Conservation (phyloP, 2,329 filamentous ascomycete species). For the Fonsecaea pedrosoi region DNA sequence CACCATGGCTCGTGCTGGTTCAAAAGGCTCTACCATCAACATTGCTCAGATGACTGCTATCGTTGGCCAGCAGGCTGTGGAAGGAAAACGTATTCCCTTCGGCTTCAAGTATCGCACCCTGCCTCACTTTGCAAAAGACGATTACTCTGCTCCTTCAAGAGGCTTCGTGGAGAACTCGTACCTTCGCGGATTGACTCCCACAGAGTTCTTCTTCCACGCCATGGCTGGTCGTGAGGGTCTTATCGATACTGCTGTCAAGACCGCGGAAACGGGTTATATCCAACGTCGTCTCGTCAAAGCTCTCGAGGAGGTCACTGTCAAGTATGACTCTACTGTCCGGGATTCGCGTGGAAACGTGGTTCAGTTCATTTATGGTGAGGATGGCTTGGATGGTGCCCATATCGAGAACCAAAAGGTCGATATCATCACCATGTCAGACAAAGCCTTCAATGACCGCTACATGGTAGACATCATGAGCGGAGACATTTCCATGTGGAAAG, state of each 20-base stretch:
- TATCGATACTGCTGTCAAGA: conserved; percentile 99
- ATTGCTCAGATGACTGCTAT: conserved; percentile 99
- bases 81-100: conserved; percentile 98
- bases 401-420: conserved; percentile 95
- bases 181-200: conserved; percentile 89
- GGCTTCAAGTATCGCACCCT: conserved; percentile 98
- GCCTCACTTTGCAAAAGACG: conserved; percentile 98
- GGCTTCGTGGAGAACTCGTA: conserved; percentile 99
- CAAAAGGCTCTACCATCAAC: conserved; percentile 98
- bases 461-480: conserved; percentile 84
- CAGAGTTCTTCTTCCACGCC: conserved; percentile 99
- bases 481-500: conserved; percentile 66
- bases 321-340: conserved; percentile 95
- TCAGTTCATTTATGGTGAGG: conserved; percentile 97
- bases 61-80: conserved; percentile 96
- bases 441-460: conserved; percentile 80
- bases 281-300: conserved; percentile 98
- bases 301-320: conserved; percentile 94
- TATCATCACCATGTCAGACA: conserved; percentile 78
- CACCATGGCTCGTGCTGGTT: conserved; percentile 94
- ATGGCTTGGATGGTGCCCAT: conserved; percentile 88
- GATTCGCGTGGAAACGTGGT: conserved; percentile 97
- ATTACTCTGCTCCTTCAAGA: conserved; percentile 95
- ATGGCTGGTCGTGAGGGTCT: conserved; percentile 99
- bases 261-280: conserved; percentile 98